Evolutionary conservation across 1,139 yeast genomes (phyloP), one percentile per base, ranked within the genome.

Genomic region (Komagataea norvegica): DNA sequence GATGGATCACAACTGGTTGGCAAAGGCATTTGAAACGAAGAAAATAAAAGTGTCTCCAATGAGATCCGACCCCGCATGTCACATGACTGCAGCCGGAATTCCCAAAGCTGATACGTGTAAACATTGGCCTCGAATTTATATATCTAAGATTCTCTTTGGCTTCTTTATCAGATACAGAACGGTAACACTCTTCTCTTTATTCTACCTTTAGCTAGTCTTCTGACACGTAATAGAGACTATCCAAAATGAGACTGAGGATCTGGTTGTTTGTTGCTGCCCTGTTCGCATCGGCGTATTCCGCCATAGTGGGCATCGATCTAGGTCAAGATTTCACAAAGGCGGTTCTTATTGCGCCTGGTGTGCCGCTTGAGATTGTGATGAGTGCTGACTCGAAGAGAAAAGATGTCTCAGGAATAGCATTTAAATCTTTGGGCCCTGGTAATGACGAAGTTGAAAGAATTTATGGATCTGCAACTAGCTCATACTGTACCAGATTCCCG

Each of bases 341-440:
- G 2, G 86, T 83, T 35, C 67, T 91, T 37, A 82, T 93, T 33
- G 96, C 96, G 0, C 97, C 97, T 1, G 87, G 89, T 8, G 77
- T 88, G 22, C 83, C 89, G 15, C 80, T 88, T 57, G 98, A 91
- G 54, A 73, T 91, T 34, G 82, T 91, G 10, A 65, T 91, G 43
- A 86, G 96, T 5, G 82, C 86, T 29, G 97, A 91, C 55, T 85
- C 96, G 7, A 87, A 88, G 60, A 72, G 98, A 43, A 91, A 91
- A 58, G 97, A 91, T 53, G 67, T 79, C 10, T 73, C 89, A 3
- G 96, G 94, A 1, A 53, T 91, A 21, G 79, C 85, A 1, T 70
- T 89, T 45, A 74, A 83, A 47, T 61, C 64, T 6, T 51, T 65
- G 10, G 66, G 64, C 4, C n/a, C 3, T 3, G 20, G 15, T 2